A percentile compares a stretch with the other conserved stretches of the same genome.
Conservation (phyloP, 2,329 filamentous ascomycete species). For the Ramularia collo-cygni region DNA sequence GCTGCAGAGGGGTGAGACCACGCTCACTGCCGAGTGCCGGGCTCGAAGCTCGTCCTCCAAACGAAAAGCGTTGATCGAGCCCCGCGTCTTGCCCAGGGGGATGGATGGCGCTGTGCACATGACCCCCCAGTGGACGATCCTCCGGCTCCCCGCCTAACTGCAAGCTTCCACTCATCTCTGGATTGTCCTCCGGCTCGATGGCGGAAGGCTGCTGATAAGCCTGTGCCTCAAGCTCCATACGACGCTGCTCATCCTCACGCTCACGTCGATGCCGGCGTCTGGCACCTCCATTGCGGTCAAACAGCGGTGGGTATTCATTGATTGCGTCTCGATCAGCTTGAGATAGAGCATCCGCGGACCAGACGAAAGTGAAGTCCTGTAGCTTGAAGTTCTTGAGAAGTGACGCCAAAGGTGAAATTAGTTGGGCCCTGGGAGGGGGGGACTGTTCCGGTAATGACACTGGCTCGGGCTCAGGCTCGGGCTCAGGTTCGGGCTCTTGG, state of each 20-base stretch:
- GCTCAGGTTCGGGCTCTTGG: slow-evolving; percentile 9
- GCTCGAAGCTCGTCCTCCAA: slow-evolving; percentile 38
- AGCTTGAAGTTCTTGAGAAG: slow-evolving; percentile 36
- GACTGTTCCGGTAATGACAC: slow-evolving; percentile 4
- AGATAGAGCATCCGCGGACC: slow-evolving; percentile 41
- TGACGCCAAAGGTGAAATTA: slow-evolving; percentile 27
- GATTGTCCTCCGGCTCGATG: slow-evolving; percentile 61
- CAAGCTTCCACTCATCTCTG: slow-evolving; percentile 70
- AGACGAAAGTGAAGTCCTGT: slow-evolving; percentile 47
- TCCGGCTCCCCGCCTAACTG: slow-evolving; percentile 91
- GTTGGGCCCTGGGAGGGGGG: slow-evolving; percentile 11
- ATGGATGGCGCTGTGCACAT: slow-evolving; percentile 60
- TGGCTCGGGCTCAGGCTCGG: slow-evolving; percentile 6
- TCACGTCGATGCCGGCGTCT: slow-evolving; percentile 67
- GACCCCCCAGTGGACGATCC: slow-evolving; percentile 53
- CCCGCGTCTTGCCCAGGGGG: slow-evolving; percentile 46
- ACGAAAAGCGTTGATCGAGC: slow-evolving; percentile 27
- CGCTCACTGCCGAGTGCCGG: slow-evolving; percentile 55
- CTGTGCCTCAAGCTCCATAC: slow-evolving; percentile 49
- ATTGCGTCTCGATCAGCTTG: slow-evolving; percentile 47
- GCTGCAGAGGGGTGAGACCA: slow-evolving; percentile 73
- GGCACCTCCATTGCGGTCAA: slow-evolving; percentile 74
- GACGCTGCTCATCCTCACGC: slow-evolving; percentile 53
- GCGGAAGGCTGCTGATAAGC: slow-evolving; percentile 43
- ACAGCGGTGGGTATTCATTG: slow-evolving; percentile 64